Percentiles rank a stretch among this genome's conserved stretches.
Conservation (phyloP, 169 alveolate genomes). For the Eimeria praecox region DNA sequence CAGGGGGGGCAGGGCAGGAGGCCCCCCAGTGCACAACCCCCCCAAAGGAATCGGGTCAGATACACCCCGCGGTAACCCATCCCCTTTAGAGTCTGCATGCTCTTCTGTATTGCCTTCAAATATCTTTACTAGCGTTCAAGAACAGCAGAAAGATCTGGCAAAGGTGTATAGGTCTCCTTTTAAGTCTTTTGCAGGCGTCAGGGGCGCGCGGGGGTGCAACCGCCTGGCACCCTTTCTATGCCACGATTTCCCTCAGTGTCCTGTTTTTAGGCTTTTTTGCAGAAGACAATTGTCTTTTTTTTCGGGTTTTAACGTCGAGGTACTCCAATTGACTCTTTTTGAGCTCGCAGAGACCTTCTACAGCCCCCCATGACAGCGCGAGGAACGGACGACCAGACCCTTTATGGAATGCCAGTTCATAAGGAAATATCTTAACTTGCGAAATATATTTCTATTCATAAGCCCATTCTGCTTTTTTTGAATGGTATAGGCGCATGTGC, state of each 20-base stretch:
- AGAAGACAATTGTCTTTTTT: neutral
- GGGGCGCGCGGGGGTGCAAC: conserved; percentile 54
- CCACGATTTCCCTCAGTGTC: neutral
- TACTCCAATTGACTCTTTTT: neutral
- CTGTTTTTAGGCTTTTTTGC: neutral
- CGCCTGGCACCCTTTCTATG: conserved; percentile 31
- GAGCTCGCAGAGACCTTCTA: neutral
- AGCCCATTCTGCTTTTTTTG: neutral
- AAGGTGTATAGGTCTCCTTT: neutral
- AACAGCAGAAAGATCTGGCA: neutral
- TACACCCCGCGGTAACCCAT: neutral
- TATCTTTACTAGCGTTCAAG: neutral
- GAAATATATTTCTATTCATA: neutral
- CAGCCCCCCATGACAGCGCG: conserved; percentile 64
- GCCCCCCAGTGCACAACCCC: conserved; percentile 65
- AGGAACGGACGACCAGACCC: conserved; percentile 22
- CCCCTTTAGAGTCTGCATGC: neutral
- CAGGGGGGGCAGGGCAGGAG: neutral
- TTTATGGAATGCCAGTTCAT: conserved; percentile 7
- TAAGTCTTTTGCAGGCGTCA: neutral
- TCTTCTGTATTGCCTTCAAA: neutral
- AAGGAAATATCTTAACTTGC: neutral
- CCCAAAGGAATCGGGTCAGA: conserved; percentile 15
- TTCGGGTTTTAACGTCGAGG: conserved; percentile 3
- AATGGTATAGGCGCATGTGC: conserved; percentile 55